Evolutionary conservation across 2,329 filamentous ascomycete species (phyloP), one percentile per base, ranked within the genome.

Genomic region (Pseudocercospora musae): DNA sequence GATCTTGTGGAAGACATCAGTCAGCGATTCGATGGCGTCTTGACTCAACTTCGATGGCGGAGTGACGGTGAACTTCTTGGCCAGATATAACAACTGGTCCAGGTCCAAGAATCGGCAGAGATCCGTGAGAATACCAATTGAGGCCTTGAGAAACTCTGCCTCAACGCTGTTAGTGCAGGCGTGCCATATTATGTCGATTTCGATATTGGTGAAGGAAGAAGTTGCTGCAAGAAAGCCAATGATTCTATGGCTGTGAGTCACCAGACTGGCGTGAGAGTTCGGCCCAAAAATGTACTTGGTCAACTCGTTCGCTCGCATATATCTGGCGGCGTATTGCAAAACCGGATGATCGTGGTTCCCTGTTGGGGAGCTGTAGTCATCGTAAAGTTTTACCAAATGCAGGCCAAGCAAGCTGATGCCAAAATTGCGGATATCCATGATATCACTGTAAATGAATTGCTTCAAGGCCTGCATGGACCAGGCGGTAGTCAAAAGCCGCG

Each of bases 261-360:
- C 95, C 58, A 98, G 86, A 72, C 96, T 92, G 0, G 93, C 92
- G 72, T 98, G 95, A 31, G 94, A 97, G 60, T 92, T 92, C 13
- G 94, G 87, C 1, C 94, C 91, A 57, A 97, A 85, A 50, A 99
- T 87, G 75, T 97, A 98, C 62, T 92, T 87, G 23, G 96, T 85
- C 25, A 98, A 80, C 58, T 87, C 87, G 42, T 89, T 88, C 6
- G 82, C 78, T 15, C 89, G 81, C 33, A 98, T 80, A 66, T 90
- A 89, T 23, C 85, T 80, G 4, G 90, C 86, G 58, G 96, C 79
- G 69, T 89, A 88, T 11, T 84, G 81, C 66, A 94, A 79, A 54
- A 91, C 80, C 1, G 83, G 81, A 68, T 82, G 79, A 48, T 79
- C 73, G 33, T 66, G 60, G 23, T 58, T 62, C 25, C 63, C 64